Percentiles rank a stretch among this genome's conserved stretches.
phyloP scores from a whole-genome alignment of 1,284 basidiomycete genomes.

The Laetiporus sulphureus region DNA sequence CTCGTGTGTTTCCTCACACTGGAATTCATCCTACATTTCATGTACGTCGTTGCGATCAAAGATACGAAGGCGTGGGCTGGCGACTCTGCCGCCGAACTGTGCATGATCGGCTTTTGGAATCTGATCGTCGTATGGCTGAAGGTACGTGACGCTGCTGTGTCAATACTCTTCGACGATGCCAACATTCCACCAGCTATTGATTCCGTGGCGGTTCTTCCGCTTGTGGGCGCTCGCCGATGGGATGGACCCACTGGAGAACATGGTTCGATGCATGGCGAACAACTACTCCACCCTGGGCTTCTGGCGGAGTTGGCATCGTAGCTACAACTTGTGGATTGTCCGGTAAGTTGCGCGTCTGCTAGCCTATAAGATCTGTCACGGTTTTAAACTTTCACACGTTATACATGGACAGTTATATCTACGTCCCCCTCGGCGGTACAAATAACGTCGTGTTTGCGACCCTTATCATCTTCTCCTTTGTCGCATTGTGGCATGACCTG shows the following conservation, averaged over 20 bases:
- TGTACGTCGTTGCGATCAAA: slow-evolving; percentile 98
- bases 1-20: slow-evolving; percentile 72
- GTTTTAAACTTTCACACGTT: too few species aligned
- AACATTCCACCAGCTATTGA: slow-evolving; percentile 60
- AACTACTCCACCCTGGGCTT: slow-evolving; percentile 94
- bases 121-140: slow-evolving; percentile 96
- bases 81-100: slow-evolving; percentile 74
- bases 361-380: too few species aligned
- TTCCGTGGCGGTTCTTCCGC: slow-evolving; percentile 97
- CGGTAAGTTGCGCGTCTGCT: too few species aligned
- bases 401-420: slow-evolving; percentile 82
- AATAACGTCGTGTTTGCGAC: slow-evolving; percentile 64
- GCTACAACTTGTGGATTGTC: slow-evolving; percentile 95
- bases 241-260: slow-evolving; percentile 95
- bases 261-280: slow-evolving; percentile 98
- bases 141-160: slow-evolving; percentile 37
- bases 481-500: slow-evolving; percentile 98
- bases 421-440: slow-evolving; percentile 87
- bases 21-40: slow-evolving; percentile 90
- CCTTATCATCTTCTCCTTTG: slow-evolving; percentile 89
- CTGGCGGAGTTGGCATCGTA: slow-evolving; percentile 96
- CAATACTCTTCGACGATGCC: not conserved
- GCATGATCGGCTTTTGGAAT: slow-evolving; percentile 98
- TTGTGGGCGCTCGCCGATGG: slow-evolving; percentile 90
- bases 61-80: slow-evolving; percentile 75